Evolutionary conservation across 345 rosid species (phyloP).

Genomic region (Linum usitatissimum): DNA sequence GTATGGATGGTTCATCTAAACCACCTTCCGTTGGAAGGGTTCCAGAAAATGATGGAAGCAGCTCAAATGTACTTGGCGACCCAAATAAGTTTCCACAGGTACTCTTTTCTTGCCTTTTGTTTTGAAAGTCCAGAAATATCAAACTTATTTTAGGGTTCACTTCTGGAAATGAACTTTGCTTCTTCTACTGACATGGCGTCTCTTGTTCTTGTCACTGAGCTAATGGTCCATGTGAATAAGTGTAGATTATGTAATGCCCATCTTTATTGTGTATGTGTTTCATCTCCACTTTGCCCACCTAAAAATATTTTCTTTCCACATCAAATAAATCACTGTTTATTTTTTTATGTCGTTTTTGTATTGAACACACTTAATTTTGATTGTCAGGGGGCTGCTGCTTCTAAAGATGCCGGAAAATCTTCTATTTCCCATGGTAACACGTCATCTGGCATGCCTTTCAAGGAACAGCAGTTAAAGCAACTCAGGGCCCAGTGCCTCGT

Average conservation of each 20-base stretch:
- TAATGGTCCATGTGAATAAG: background rate
- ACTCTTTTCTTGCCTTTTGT: background rate
- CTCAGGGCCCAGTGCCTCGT: slow-evolving; percentile 96
- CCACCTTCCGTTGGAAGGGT: slow-evolving; percentile 29
- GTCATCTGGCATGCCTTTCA: slow-evolving; percentile 54
- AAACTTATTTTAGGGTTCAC: background rate
- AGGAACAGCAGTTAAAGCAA: slow-evolving; percentile 83
- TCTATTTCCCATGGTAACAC: slow-evolving; percentile 33
- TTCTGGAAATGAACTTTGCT: background rate
- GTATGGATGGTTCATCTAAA: slow-evolving; percentile 28
- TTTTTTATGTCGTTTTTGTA: slow-evolving; percentile 32
- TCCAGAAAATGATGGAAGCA: slow-evolving; percentile 42
- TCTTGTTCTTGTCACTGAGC: background rate
- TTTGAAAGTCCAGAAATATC: background rate
- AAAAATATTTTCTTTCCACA: too few relatives aligned
- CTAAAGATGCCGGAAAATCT: slow-evolving; percentile 63
- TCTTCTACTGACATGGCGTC: background rate
- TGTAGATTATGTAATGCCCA: background rate
- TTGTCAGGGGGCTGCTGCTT: slow-evolving; percentile 34
- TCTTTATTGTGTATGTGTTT: background rate
- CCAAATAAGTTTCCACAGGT: slow-evolving; percentile 47
- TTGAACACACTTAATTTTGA: slow-evolving; percentile 24
- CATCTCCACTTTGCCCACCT: background rate
- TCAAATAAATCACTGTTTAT: background rate
- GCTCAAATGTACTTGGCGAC: slow-evolving; percentile 31